These are phyloP conservation scores for Citrus sp. DNA, from an alignment of 345 rosid genomes.

Conservation along the genomic window DNA sequence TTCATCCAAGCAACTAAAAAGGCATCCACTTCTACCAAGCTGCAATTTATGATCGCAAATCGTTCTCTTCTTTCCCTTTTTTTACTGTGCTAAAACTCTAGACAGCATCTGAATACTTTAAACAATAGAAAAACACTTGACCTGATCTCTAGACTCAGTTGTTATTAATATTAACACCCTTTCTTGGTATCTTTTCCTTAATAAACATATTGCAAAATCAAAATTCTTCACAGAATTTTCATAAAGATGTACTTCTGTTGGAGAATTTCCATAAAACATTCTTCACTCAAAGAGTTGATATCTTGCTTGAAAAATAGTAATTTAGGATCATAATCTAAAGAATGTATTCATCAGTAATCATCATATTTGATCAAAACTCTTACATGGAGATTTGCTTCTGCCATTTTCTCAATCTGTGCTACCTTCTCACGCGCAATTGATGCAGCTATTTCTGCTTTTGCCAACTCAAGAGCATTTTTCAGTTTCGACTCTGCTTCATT, in stretches of 20 bases:
- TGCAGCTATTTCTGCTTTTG: slow-evolving; percentile 77
- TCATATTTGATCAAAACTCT: slow-evolving; percentile 13
- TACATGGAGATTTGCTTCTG: slow-evolving; percentile 93
- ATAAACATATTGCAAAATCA: background rate
- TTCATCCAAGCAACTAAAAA: background rate
- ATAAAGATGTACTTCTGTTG: background rate
- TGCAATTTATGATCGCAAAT: background rate
- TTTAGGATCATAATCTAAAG: background rate
- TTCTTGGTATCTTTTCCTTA: background rate
- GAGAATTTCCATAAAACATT: background rate
- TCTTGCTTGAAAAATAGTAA: background rate
- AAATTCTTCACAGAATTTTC: background rate
- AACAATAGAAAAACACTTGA: background rate
- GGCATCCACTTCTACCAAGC: background rate
- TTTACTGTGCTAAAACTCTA: background rate
- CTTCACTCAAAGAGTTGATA: background rate
- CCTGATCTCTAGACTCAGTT: background rate
- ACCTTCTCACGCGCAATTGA: slow-evolving; percentile 78
- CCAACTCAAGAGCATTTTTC: slow-evolving; percentile 59
- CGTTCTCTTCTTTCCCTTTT: background rate
- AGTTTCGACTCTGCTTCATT: slow-evolving; percentile 58
- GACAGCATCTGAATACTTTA: background rate
- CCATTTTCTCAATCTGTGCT: slow-evolving; percentile 75
- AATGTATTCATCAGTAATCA: background rate
- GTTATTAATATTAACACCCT: background rate